Base-by-base conservation (phyloP, 148 eudicot genomes). In the Rheum nobile region DNA sequence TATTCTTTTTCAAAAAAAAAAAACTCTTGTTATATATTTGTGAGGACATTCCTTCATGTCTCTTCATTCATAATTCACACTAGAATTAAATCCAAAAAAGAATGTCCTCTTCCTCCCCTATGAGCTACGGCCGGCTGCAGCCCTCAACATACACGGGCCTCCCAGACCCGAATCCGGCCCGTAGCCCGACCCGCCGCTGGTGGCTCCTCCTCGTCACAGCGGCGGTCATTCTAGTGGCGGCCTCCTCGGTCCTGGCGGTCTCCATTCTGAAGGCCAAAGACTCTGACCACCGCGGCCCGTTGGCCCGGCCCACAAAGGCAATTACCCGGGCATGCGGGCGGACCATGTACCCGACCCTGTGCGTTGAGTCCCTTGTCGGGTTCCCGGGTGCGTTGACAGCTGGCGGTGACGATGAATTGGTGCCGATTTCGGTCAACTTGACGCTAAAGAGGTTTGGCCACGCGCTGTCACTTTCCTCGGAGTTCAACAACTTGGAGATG, bases 111-210 rank as follows among this genome's bases (percentile, higher is more conserved):
- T 4, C 35, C 35, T 61, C 67, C 17, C 67, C 67, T 4, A 61
- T 61, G 41, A 65, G 17, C 70, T 65, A 65, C 70, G 70, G 70
- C 21, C 70, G 70, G 39, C 41, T 65, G 9, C 41, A 22, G 70
- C 70, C 41, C 21, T 0, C 1, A 16, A 28, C 67, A 19, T 26
- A 35, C 19, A 3, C 19, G n/a, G 35, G 19, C 34, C 34, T 11
- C 17, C 19, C 37, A 1, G 67, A 12, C 35, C 35, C 37, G 35
- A 61, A 14, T 0, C 37, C 67, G 67, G 0, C 17, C 67, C 67
- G 35, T 2, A 8, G 9, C n/a, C 41, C 8, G 17, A 16, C n/a
- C 70, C 70, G 70, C 3, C 70, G 70, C 21, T 17, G 70, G 70
- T 65, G 41, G 21, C n/a, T 65, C 41, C 22, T 65, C 70, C 22